Evolutionary conservation across 805 yeast species (phyloP).

Genomic region (Starmerella bombicola): DNA sequence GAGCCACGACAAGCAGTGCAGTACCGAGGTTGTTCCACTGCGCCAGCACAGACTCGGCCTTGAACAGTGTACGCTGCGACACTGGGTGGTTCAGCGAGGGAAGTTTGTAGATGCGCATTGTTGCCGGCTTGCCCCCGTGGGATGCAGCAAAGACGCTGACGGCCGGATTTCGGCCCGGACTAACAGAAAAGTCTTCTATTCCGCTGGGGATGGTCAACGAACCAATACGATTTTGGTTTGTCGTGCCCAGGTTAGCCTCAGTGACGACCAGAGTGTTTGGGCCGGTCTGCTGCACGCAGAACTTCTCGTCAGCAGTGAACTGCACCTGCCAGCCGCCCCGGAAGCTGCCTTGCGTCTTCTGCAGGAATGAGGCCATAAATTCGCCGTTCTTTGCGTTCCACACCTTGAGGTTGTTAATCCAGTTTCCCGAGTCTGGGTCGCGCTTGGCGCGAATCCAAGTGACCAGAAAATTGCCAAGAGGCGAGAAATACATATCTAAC

Average conservation of each 20-base stretch:
- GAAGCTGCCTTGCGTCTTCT: constrained; percentile 53
- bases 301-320: constrained; percentile 67
- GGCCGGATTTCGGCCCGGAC: constrained; percentile 83
- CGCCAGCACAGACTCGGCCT: constrained; percentile 85
- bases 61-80: constrained; percentile 78
- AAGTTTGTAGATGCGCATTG: constrained; percentile 67
- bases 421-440: constrained; percentile 57
- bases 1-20: constrained; percentile 81
- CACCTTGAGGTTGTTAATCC: constrained; percentile 66
- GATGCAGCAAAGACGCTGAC: constrained; percentile 87
- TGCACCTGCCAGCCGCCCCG: constrained; percentile 70
- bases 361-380: constrained; percentile 50
- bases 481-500: constrained; percentile 79
- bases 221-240: constrained; percentile 38
- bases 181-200: constrained; percentile 49
- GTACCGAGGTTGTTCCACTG: constrained; percentile 94
- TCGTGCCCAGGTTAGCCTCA: constrained; percentile 34
- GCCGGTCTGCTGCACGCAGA: constrained; percentile 46
- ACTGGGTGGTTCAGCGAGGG: constrained; percentile 67
- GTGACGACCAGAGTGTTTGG: constrained; percentile 49
- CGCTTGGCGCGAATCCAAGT: constrained; percentile 84
- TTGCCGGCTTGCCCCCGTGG: constrained; percentile 76
- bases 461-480: constrained; percentile 65
- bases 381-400: constrained; percentile 45
- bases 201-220: constrained; percentile 42